Evolutionary conservation across 208 protist species (phyloP).

Genomic region (Blastocrithidia nonstop): DNA sequence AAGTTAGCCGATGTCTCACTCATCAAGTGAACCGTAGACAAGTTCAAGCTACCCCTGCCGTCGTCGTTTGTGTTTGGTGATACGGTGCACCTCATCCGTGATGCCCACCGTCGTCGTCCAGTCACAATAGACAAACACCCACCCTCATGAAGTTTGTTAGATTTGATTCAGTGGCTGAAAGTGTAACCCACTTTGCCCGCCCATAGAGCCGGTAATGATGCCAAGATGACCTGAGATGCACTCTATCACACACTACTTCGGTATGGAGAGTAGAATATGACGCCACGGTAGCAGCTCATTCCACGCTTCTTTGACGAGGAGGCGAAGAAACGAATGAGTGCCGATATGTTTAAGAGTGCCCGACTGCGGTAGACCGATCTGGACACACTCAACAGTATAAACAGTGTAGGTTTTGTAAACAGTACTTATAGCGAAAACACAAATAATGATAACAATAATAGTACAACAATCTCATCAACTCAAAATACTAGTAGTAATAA

Average conservation of each 20-base stretch:
- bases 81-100: constrained; percentile 76
- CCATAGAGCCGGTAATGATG: constrained; percentile 77
- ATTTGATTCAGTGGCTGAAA: constrained; percentile 78
- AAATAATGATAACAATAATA: no score
- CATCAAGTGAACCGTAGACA: constrained; percentile 73
- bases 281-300: constrained; percentile 77
- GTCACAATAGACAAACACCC: constrained; percentile 83
- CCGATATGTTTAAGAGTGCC: no score
- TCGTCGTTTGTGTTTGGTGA: constrained; percentile 68
- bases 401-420: no score
- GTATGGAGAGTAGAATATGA: constrained; percentile 77
- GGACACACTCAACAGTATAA: no score
- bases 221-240: constrained; percentile 82
- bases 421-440: no score
- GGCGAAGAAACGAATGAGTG: constrained; percentile 39
- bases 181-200: constrained; percentile 49
- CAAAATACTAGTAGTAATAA: no score
- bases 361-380: no score
- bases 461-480: no score
- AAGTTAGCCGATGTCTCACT: constrained; percentile 80
- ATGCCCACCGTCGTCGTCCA: constrained; percentile 70
- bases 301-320: constrained; percentile 77
- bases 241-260: constrained; percentile 77
- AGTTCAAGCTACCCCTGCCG: constrained; percentile 42
- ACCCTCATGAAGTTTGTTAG: constrained; percentile 63